These are phyloP conservation scores for Coniferiporia weirii DNA, from an alignment of 1,284 basidiomycete species.

Conservation along the genomic window DNA sequence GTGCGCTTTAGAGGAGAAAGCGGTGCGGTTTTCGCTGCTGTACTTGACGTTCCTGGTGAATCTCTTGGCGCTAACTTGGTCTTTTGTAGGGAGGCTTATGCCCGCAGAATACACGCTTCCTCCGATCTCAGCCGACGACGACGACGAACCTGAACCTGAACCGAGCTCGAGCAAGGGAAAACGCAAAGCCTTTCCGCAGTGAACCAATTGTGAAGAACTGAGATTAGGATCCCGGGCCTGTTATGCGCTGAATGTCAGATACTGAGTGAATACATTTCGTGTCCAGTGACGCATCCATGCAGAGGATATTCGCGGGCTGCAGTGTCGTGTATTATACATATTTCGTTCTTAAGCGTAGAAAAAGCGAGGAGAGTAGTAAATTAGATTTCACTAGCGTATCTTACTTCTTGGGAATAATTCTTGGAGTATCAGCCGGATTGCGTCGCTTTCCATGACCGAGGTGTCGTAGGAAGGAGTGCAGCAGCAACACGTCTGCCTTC, in stretches of 20 bases:
- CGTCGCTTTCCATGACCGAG: constrained; percentile 38
- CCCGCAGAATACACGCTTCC: constrained; percentile 41
- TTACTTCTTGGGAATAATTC: too few species aligned
- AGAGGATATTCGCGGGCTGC: too few species aligned
- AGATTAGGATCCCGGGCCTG: neutral
- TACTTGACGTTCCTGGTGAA: neutral
- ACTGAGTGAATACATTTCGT: too few species aligned
- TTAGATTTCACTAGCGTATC: neutral
- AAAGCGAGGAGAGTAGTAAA: neutral
- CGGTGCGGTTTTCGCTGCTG: constrained; percentile 38
- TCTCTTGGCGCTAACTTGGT: neutral
- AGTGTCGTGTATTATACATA: neutral
- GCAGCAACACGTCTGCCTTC: constrained; percentile 90
- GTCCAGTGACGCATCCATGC: too few species aligned
- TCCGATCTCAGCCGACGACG: constrained; percentile 41
- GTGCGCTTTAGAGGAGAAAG: constrained; percentile 54
- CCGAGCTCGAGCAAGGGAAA: constrained; percentile 38
- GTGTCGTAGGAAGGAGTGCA: constrained; percentile 69
- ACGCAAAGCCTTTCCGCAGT: constrained; percentile 33
- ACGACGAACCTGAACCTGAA: constrained; percentile 32
- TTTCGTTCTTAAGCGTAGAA: neutral
- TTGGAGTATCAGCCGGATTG: neutral
- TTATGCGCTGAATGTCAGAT: too few species aligned
- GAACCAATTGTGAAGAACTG: neutral
- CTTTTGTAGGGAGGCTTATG: constrained; percentile 33